Base-by-base conservation (phyloP, 2,329 filamentous ascomycete genomes). In the Epichloe glyceriae region DNA sequence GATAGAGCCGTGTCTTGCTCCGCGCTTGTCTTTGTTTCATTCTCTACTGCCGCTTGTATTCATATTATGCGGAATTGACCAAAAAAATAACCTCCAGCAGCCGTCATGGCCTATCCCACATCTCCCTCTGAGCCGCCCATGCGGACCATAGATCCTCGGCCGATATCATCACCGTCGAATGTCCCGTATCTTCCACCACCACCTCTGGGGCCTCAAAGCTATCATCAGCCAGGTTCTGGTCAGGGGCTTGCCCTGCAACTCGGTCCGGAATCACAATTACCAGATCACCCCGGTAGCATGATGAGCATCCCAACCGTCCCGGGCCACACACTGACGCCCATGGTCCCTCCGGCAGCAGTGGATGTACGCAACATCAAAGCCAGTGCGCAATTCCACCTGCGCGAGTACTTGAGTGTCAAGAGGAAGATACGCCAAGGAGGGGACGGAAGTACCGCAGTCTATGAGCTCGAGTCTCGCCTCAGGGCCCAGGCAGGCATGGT, bases 401-500 rank as follows among this genome's bases (percentile, higher is more conserved):
- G 61, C 35, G 67, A 70, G 55, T 67, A 66, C 46, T 51, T 68
- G 19, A 58, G 58, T 3, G 54, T 70, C 15, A 62, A 64, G 56
- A 58, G 58, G 17, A 62, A 63, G 57, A 55, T 62, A 47, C 60
- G 55, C 49, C 57, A 56, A 43, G 54, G 53, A 44, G 63, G 59
- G 40, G 62, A 56, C 35, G 47, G 19, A 26, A 58, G 53, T 58
- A 61, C 60, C 51, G 64, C 57, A 55, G 63, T 56, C 37, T 54
- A 66, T 17, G 65, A 67, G n/a, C 60, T 73, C 35, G 70, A 75
- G 44, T 62, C 67, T 3, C 70, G 69, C 30, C 60, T 78, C 44
- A 64, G 70, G 6, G 55, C 57, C 5, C 73, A 76, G 58, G 67
- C 68, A 5, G 66, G 60, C 30, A 54, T 70, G 7, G 66, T 72